Conservation (phyloP, 2,329 filamentous ascomycete genomes). For the Microascus cirrosus region DNA sequence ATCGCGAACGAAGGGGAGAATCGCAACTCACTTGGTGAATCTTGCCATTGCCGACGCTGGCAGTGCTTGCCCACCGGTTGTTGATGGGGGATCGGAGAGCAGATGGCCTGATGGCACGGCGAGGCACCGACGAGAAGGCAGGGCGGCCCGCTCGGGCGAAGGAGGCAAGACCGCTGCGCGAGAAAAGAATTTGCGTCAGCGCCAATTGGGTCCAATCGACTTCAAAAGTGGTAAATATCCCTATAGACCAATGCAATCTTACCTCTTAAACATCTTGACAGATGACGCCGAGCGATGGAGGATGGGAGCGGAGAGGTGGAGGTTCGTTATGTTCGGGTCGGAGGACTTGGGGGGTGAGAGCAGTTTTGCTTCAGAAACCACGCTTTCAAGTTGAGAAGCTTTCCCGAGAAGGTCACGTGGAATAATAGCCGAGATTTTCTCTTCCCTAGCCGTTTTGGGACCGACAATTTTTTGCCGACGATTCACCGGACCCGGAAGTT, state of each 20-base stretch:
- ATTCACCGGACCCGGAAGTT: conserved; percentile 7
- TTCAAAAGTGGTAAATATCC: conserved; percentile 14
- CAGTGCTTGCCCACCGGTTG: conserved; percentile 48
- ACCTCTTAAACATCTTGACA: conserved; percentile 78
- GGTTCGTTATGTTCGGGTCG: conserved; percentile 29
- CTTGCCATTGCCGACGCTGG: conserved; percentile 51
- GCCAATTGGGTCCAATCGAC: conserved; percentile 41
- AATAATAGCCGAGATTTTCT: conserved; percentile 10
- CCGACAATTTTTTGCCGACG: conserved; percentile 7
- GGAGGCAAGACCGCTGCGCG: conserved; percentile 54
- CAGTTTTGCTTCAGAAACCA: conserved; percentile 30
- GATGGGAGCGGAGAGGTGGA: conserved; percentile 47
- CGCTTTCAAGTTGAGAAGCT: conserved; percentile 9
- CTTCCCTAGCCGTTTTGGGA: conserved; percentile 9
- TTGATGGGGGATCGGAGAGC: conserved; percentile 41
- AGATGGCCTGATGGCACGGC: conserved; percentile 47
- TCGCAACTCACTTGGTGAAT: conserved; percentile 50
- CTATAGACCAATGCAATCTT: conserved; percentile 28
- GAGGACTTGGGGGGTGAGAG: conserved; percentile 37
- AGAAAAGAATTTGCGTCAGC: conserved; percentile 15
- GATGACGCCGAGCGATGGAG: conserved; percentile 55
- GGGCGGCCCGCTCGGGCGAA: conserved; percentile 52
- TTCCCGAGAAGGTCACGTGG: conserved; percentile 9
- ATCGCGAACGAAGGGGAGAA: background rate
- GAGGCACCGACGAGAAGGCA: conserved; percentile 43